A percentile compares a stretch with the other conserved stretches of the same genome.
Conservation (phyloP, 495 filamentous ascomycete species). For the Aspergillus coremiiformis region DNA sequence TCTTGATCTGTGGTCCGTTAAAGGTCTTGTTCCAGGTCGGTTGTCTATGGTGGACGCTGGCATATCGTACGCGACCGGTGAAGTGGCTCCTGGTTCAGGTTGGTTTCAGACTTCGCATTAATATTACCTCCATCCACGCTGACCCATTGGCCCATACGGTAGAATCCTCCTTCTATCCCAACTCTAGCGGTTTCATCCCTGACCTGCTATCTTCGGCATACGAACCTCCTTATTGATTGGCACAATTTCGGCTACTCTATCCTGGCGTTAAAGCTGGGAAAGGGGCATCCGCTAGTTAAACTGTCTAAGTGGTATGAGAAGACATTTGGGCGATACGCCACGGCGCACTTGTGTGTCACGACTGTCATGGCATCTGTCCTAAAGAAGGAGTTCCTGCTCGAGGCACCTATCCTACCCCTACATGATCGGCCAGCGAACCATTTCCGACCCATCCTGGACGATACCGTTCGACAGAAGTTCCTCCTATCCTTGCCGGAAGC, state of each 20-base stretch:
- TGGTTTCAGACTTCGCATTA: neutral
- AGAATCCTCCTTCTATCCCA: conserved; percentile 95
- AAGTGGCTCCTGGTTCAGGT: conserved; percentile 79
- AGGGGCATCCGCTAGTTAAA: conserved; percentile 64
- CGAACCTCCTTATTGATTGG: conserved; percentile 87
- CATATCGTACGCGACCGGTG: conserved; percentile 62
- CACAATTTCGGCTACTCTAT: conserved; percentile 99
- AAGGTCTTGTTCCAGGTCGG: conserved; percentile 80
- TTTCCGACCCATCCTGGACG: conserved; percentile 59
- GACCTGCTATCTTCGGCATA: conserved; percentile 70
- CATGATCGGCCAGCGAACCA: conserved; percentile 84
- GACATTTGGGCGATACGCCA: conserved; percentile 57
- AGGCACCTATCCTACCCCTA: conserved; percentile 57
- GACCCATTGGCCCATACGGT: conserved; percentile 12
- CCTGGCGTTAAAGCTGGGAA: conserved; percentile 59
- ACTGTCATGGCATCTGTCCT: conserved; percentile 76
- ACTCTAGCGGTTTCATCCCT: conserved; percentile 68
- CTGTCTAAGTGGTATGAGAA: conserved; percentile 72
- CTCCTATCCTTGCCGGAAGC: conserved; percentile 55
- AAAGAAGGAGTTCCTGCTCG: conserved; percentile 52
- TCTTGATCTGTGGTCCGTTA: conserved; percentile 70
- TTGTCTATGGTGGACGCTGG: conserved; percentile 60
- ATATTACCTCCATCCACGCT: neutral
- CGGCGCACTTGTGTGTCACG: conserved; percentile 79
- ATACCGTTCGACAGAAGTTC: conserved; percentile 45